Evolutionary conservation across 805 yeast species (phyloP).

Genomic region (Kluyveromyces aestuarii): DNA sequence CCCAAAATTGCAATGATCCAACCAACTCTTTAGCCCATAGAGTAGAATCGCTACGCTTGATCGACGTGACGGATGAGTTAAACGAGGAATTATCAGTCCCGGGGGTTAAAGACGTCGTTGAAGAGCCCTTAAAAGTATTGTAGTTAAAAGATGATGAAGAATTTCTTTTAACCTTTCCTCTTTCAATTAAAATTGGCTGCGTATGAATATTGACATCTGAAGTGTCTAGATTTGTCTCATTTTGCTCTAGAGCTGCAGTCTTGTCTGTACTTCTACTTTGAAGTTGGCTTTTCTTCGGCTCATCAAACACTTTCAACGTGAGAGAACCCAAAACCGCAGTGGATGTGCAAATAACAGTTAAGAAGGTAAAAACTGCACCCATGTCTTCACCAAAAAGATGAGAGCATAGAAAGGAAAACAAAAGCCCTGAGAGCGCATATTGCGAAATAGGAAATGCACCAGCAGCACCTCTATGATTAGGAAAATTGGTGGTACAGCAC

Average conservation of each 20-base stretch:
- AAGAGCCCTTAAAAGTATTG: not conserved
- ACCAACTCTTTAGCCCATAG: conserved; percentile 18
- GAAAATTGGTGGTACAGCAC: conserved; percentile 49
- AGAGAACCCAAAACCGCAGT: conserved; percentile 28
- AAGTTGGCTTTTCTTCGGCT: not conserved
- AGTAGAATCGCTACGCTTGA: conserved; percentile 13
- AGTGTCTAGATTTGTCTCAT: not conserved
- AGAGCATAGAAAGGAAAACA: conserved; percentile 52
- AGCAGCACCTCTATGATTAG: conserved; percentile 60
- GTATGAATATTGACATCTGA: not conserved
- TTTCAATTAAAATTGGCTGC: not conserved
- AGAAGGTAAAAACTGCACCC: conserved; percentile 45
- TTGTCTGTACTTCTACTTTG: not conserved
- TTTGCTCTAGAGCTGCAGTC: not conserved
- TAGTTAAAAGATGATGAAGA: not conserved
- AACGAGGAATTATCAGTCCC: not conserved
- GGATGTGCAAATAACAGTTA: conserved; percentile 40
- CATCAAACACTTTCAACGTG: conserved; percentile 14
- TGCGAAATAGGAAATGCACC: conserved; percentile 60
- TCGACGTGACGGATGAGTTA: conserved; percentile 2
- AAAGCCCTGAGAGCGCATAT: conserved; percentile 62
- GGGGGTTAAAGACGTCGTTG: not conserved
- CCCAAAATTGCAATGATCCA: conserved; percentile 22
- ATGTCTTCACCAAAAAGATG: conserved; percentile 43
- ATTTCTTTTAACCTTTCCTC: not conserved